Conservation (phyloP, 2,329 filamentous ascomycete species). For the Penicillium aurantiogriseum region DNA sequence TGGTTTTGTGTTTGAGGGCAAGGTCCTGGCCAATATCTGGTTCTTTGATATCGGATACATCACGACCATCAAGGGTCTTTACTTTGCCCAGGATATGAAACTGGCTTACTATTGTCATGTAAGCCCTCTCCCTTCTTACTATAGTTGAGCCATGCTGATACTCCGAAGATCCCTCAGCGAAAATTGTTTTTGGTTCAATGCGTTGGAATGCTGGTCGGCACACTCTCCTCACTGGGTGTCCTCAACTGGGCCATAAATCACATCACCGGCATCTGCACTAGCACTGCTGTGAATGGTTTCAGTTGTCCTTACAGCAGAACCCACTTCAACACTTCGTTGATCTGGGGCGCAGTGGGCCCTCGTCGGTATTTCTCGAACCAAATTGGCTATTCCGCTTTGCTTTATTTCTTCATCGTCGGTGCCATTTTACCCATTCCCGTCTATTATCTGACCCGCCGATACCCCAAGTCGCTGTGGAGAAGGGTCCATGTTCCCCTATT, state of each 20-base stretch:
- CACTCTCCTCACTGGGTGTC: conserved; percentile 45
- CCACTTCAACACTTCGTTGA: conserved; percentile 65
- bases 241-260: conserved; percentile 47
- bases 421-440: conserved; percentile 59
- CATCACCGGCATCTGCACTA: conserved; percentile 49
- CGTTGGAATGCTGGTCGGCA: conserved; percentile 47
- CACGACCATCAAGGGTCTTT: conserved; percentile 27
- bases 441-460: conserved; percentile 56
- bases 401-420: conserved; percentile 69
- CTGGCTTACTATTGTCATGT: conserved; percentile 27
- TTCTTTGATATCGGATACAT: conserved; percentile 31
- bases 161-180: conserved; percentile 39
- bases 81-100: conserved; percentile 32
- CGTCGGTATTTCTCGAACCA: conserved; percentile 61
- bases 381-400: conserved; percentile 59
- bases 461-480: conserved; percentile 59
- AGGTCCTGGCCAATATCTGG: conserved; percentile 34
- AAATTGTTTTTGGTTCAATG: conserved; percentile 51
- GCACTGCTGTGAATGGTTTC: conserved; percentile 57
- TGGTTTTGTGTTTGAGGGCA: conserved; percentile 32
- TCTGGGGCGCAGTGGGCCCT: conserved; percentile 70
- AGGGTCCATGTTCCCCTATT: conserved; percentile 65
- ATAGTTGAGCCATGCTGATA: conserved; percentile 24
- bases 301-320: conserved; percentile 55
- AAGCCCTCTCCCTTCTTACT: background rate